Base-by-base conservation (phyloP, 805 yeast species). In the Tetrapisispora taiwanensis region DNA sequence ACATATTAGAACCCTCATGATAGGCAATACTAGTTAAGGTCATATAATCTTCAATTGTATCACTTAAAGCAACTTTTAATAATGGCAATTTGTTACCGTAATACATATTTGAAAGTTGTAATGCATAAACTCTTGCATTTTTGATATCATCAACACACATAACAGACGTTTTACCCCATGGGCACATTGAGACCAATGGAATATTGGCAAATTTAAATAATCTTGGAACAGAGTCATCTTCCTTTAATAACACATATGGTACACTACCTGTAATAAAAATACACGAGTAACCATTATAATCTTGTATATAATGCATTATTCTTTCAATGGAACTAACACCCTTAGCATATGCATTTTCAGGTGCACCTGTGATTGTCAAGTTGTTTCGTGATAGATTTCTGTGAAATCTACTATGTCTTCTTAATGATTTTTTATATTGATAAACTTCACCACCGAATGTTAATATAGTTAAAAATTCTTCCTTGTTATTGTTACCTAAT, bases 381-480 rank as follows among this genome's bases (percentile, higher is more conserved):
- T 71, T 65, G 35, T 54, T 55, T 61, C 71, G 15, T 1, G 42
- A 19, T 3, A 50, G 35, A 43, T 52, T 52, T 34, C 54, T 53
- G 40, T 44, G 52, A 36, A 52, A 59, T 36, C 58, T 49, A 40
- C 58, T 56, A 41, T 41, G 45, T 39, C 54, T 52, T 33, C 36
- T 39, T 15, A 44, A 41, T 7, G 60, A 76, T 30, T 79, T 65
- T 52, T 77, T 78, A 59, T 87, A 88, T 41, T 84, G 65, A 30
- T 77, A 67, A 2, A 87, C 66, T 58, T 86, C 92, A 52, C 94
- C 95, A 43, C 94, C 92, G 56, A 79, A 76, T 0, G 95, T 87
- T 41, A 86, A 63, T 7, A 85, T 69, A 0, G 87, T 72, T 46
- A 88, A 60, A 58, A 78, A 78, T 52, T 84, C 88, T 39, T 79